phyloP scores from a whole-genome alignment of 2,329 filamentous ascomycete genomes.

The Xylaria sp. region DNA sequence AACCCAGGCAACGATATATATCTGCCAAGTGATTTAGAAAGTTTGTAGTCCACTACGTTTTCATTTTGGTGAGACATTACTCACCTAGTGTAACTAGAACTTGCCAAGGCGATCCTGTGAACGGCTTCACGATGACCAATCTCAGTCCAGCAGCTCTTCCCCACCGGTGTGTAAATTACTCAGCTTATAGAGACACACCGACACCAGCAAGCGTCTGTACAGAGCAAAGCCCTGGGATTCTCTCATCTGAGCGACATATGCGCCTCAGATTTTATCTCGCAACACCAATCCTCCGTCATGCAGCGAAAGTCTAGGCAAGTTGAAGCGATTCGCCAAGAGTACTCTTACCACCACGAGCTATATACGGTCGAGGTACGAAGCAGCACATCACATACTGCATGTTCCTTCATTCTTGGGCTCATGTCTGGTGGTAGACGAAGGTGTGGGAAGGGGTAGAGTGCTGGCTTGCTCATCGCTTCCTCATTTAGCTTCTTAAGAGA shows the following conservation, averaged over 20 bases:
- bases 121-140: conserved; percentile 7
- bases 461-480: too few relatives aligned
- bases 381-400: neutral
- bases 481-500: too few relatives aligned
- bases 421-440: neutral
- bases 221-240: neutral
- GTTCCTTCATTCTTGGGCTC: neutral
- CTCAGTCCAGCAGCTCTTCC: neutral
- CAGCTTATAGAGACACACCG: conserved; percentile 4
- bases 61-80: conserved; percentile 4
- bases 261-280: conserved; percentile 1
- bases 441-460: neutral
- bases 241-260: neutral
- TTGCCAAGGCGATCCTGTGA: neutral
- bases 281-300: neutral
- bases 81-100: conserved; percentile 14
- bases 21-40: neutral
- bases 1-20: neutral
- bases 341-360: neutral
- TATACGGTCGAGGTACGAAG: neutral
- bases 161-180: neutral
- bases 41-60: conserved; percentile 2
- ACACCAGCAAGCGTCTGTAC: neutral
- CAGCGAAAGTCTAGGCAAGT: neutral
- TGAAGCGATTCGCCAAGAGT: conserved; percentile 11